Conservation (phyloP, 176 grass and related monocot genomes). For the Oryza nivara region DNA sequence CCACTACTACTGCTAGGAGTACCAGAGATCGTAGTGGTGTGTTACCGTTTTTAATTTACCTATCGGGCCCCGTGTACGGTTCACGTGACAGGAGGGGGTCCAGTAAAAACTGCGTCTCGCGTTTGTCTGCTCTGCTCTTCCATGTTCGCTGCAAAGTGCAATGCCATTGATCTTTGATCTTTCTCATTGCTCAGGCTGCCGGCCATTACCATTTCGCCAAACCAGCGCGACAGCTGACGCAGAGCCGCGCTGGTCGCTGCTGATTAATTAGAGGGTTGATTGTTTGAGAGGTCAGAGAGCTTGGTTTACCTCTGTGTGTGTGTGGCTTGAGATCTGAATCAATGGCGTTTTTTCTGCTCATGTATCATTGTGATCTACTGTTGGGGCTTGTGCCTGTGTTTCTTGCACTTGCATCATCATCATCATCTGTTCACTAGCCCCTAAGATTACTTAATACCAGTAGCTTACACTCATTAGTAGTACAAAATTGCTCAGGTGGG, state of each 20-base stretch:
- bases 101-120: background rate
- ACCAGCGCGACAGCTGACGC: too few relatives aligned
- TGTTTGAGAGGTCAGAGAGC: too few relatives aligned
- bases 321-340: constrained; percentile 33
- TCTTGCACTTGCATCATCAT: background rate
- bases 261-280: too few relatives aligned
- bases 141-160: background rate
- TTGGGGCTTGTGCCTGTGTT: constrained; percentile 33
- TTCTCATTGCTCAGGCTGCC: too few relatives aligned
- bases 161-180: background rate
- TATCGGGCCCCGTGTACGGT: constrained; percentile 10
- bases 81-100: constrained; percentile 24
- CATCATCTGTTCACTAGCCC: constrained; percentile 22
- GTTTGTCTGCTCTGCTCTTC: too few relatives aligned
- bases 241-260: too few relatives aligned
- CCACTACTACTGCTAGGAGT: too few relatives aligned
- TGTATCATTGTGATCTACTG: constrained; percentile 30
- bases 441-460: background rate
- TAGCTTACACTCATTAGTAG: background rate
- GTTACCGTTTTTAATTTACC: background rate
- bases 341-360: background rate
- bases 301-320: too few relatives aligned
- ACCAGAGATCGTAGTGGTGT: too few relatives aligned
- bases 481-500: background rate
- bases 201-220: too few relatives aligned